These are phyloP conservation scores for Actinomortierella wolfii DNA, from an alignment of 371 early-diverging fungal genomes.

Conservation along the genomic window DNA sequence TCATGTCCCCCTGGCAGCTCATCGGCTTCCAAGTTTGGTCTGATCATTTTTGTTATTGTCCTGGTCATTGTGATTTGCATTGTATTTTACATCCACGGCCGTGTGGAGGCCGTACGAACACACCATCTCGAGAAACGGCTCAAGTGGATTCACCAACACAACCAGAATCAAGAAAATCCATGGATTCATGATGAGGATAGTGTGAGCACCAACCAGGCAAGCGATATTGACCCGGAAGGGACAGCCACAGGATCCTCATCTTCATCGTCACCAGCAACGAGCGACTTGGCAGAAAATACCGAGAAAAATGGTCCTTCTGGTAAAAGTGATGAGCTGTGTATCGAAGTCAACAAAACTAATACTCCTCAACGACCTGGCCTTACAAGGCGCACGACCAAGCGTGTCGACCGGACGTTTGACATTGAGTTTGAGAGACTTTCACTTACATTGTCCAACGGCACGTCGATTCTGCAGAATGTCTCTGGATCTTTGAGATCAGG, in stretches of 20 bases:
- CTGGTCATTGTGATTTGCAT: slow-evolving; percentile 28
- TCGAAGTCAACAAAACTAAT: slow-evolving; percentile 7
- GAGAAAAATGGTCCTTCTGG: no score
- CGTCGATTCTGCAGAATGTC: slow-evolving; percentile 57
- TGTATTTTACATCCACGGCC: slow-evolving; percentile 34
- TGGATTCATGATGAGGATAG: slow-evolving; percentile 12
- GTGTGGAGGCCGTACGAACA: slow-evolving; percentile 17
- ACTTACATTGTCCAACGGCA: slow-evolving; percentile 57
- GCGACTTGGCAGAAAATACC: no score
- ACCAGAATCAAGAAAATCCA: slow-evolving; percentile 22
- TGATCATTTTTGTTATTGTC: slow-evolving; percentile 31
- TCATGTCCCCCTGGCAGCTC: slow-evolving; percentile 37
- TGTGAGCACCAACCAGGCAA: no score
- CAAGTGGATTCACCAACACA: slow-evolving; percentile 40
- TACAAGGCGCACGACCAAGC: slow-evolving; percentile 19
- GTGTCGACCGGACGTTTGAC: slow-evolving; percentile 47
- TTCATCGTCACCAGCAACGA: no score
- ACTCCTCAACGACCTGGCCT: background rate
- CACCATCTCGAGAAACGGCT: slow-evolving; percentile 43
- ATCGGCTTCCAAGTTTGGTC: slow-evolving; percentile 45
- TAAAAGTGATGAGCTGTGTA: no score
- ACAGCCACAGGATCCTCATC: no score
- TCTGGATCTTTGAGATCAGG: slow-evolving; percentile 56
- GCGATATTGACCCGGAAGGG: no score
- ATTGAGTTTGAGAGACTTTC: slow-evolving; percentile 62